A percentile compares a stretch with the other conserved stretches of the same genome.
These are phyloP conservation scores for Amylocarpus encephaloides DNA, from an alignment of 2,329 filamentous ascomycete species.

Conservation along the genomic window DNA sequence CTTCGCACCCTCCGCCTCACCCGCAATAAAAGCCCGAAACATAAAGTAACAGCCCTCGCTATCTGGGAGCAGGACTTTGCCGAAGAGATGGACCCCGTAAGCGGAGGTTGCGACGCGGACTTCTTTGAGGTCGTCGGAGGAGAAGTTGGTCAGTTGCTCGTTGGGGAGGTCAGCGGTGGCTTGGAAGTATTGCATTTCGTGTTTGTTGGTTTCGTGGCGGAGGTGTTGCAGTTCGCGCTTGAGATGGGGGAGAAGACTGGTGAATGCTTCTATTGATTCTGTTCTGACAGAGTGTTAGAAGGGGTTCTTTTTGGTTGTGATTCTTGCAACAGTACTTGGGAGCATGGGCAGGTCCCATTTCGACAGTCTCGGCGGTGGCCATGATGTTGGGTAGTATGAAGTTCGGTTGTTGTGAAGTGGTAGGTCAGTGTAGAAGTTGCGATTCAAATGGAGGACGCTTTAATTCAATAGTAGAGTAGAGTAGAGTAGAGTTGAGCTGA, in stretches of 20 bases:
- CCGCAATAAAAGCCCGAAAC: constrained; percentile 42
- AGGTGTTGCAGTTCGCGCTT: constrained; percentile 45
- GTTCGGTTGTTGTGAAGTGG: no score
- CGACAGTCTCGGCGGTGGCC: constrained; percentile 43
- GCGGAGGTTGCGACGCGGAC: constrained; percentile 42
- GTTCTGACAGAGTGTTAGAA: constrained; percentile 31
- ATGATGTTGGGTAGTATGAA: constrained; percentile 12
- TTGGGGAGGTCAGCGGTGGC: constrained; percentile 33
- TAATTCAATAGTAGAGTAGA: no score
- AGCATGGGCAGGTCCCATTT: constrained; percentile 36
- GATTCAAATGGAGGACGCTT: no score
- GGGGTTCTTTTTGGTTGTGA: neutral
- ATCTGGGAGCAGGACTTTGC: constrained; percentile 42
- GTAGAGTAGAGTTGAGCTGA: neutral
- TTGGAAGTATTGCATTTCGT: constrained; percentile 50
- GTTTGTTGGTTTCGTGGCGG: constrained; percentile 43
- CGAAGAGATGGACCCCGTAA: constrained; percentile 44
- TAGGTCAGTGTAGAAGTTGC: no score
- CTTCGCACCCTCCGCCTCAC: constrained; percentile 34
- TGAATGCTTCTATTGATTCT: constrained; percentile 45
- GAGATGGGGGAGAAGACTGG: constrained; percentile 43
- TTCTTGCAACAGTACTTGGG: constrained; percentile 37
- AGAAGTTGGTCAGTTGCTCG: constrained; percentile 28
- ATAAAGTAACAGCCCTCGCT: constrained; percentile 38
- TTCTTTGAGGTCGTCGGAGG: constrained; percentile 36